Conservation (phyloP, 108 stramenopile species). For the Stephanodiscus minutulus region DNA sequence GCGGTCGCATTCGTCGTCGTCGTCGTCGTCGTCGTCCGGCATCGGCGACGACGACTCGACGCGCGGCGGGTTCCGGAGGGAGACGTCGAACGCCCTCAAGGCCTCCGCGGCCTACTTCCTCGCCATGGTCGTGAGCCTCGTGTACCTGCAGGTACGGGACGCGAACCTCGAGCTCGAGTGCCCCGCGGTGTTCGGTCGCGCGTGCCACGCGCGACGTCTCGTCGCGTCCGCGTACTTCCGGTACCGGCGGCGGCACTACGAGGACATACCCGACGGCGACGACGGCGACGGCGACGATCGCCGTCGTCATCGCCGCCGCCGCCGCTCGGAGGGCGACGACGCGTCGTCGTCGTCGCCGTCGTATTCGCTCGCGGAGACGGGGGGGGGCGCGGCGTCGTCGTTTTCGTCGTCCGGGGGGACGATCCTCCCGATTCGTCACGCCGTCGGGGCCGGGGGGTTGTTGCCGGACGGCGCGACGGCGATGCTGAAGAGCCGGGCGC, state of each 20-base stretch:
- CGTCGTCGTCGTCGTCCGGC: neutral
- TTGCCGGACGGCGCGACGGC: slow-evolving; percentile 9
- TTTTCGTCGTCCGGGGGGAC: neutral
- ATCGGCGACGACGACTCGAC: neutral
- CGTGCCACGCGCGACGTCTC: slow-evolving; percentile 38
- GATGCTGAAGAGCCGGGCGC: slow-evolving; percentile 24
- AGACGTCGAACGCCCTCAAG: slow-evolving; percentile 52
- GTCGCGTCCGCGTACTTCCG: slow-evolving; percentile 36
- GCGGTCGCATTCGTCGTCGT: slow-evolving; percentile 4
- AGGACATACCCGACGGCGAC: slow-evolving; percentile 35
- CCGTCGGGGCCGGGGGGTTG: neutral
- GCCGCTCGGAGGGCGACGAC: neutral
- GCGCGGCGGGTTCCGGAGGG: slow-evolving; percentile 32
- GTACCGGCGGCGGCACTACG: slow-evolving; percentile 46
- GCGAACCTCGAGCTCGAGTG: neutral
- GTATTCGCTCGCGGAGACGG: neutral
- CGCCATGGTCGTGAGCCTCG: slow-evolving; percentile 40
- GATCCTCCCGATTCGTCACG: slow-evolving; percentile 18
- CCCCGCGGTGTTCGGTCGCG: slow-evolving; percentile 23
- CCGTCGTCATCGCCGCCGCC: neutral
- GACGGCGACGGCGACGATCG: neutral
- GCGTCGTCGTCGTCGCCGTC: neutral
- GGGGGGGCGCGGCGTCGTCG: no score
- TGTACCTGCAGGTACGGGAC: slow-evolving; percentile 37
- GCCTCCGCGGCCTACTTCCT: slow-evolving; percentile 53